Evolutionary conservation across 2,329 filamentous ascomycete genomes (phyloP).

Genomic region (Trichoderma sp.): DNA sequence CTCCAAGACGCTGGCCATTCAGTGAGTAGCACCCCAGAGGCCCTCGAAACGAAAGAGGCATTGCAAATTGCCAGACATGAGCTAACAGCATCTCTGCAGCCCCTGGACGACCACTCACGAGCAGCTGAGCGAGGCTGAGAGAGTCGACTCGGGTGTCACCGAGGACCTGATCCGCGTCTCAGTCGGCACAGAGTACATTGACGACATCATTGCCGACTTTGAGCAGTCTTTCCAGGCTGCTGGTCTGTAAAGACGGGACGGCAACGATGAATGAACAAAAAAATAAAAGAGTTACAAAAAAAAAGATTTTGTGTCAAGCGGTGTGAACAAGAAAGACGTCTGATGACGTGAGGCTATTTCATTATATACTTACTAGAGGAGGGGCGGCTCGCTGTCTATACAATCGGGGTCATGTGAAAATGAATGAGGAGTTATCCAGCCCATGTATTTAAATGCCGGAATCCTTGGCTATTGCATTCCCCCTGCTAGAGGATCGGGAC

Average conservation of each 20-base stretch:
- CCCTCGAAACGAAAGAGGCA: not conserved
- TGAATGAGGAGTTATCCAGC: not conserved
- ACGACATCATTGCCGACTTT: slow-evolving; percentile 95
- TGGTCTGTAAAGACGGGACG: not conserved
- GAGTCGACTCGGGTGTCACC: slow-evolving; percentile 76
- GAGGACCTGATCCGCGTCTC: slow-evolving; percentile 94
- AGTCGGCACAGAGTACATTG: slow-evolving; percentile 93
- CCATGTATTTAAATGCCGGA: too few relatives aligned
- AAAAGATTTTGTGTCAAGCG: not conserved
- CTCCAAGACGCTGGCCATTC: slow-evolving; percentile 91
- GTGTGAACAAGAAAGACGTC: not conserved
- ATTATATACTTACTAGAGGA: not conserved
- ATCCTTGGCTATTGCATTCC: too few relatives aligned
- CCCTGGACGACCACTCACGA: slow-evolving; percentile 95
- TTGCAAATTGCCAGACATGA: not conserved
- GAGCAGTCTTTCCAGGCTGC: slow-evolving; percentile 80
- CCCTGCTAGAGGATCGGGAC: not conserved
- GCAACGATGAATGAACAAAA: not conserved
- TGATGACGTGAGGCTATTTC: not conserved
- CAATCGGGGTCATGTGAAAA: not conserved
- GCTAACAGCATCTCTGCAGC: slow-evolving; percentile 32
- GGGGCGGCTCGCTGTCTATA: not conserved
- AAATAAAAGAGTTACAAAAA: not conserved
- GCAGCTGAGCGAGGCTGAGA: slow-evolving; percentile 84
- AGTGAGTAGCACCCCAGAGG: slow-evolving; percentile 45